These are phyloP conservation scores for Chlorella variabilis DNA, from an alignment of 163 green algal genomes.

Conservation along the genomic window DNA sequence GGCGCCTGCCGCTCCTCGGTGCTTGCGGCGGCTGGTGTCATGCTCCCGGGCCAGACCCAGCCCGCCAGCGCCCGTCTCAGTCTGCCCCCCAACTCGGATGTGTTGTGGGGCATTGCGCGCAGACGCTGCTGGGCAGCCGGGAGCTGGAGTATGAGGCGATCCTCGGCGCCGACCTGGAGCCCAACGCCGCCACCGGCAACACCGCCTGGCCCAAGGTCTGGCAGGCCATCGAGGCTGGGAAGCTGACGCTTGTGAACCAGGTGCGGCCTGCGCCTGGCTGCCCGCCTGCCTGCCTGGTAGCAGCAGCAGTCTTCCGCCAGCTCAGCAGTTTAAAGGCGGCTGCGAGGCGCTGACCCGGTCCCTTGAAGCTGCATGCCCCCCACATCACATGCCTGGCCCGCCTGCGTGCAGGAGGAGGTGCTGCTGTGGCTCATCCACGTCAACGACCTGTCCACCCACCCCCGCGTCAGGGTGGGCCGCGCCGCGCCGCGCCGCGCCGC, in stretches of 20 bases:
- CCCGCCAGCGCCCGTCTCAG: too few relatives aligned
- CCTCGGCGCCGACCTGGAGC: background rate
- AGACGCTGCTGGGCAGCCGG: background rate
- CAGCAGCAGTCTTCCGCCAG: background rate
- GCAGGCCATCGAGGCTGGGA: background rate
- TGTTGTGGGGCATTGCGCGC: too few relatives aligned
- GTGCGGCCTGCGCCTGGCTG: background rate
- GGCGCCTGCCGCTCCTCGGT: too few relatives aligned
- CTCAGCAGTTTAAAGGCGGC: too few relatives aligned
- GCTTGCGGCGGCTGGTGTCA: background rate
- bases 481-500: too few relatives aligned
- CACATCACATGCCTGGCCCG: background rate
- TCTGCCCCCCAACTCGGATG: too few relatives aligned
- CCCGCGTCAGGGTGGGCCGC: background rate
- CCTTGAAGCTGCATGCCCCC: background rate
- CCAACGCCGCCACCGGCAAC: background rate
- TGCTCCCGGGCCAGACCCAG: too few relatives aligned
- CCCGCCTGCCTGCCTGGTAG: background rate
- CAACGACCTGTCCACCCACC: constrained; percentile 10
- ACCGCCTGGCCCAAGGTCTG: background rate
- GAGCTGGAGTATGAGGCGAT: background rate
- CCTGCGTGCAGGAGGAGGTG: background rate
- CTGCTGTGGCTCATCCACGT: background rate
- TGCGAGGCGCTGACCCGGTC: too few relatives aligned
- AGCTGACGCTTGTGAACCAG: background rate